phyloP scores from a whole-genome alignment of 495 filamentous ascomycete genomes.

The Aspergillus bridgeri region DNA sequence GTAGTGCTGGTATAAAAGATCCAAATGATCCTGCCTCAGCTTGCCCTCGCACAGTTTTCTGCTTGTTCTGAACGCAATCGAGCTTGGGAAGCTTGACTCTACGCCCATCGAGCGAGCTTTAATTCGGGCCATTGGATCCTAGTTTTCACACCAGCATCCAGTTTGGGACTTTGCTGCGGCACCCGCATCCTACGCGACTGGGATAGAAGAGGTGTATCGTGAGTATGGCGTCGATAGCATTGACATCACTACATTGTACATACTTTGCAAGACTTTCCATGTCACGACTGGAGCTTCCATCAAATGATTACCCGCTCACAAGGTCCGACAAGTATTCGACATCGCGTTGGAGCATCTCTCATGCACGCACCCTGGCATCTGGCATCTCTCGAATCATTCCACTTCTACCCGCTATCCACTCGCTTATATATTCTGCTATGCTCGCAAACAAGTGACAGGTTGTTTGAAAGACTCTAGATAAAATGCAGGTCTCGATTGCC shows the following conservation, averaged over 20 bases:
- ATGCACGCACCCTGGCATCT: conserved; percentile 50
- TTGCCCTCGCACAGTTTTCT: too few relatives aligned
- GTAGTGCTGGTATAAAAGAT: too few relatives aligned
- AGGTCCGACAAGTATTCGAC: conserved; percentile 53
- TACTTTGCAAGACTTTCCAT: conserved; percentile 61
- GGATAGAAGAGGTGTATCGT: conserved; percentile 53
- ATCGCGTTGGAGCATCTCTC: conserved; percentile 37
- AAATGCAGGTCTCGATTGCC: conserved; percentile 50
- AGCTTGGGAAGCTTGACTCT: conserved; percentile 13
- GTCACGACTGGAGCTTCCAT: conserved; percentile 49
- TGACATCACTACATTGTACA: conserved; percentile 55
- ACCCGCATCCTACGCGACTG: conserved; percentile 52
- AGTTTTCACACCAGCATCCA: conserved; percentile 41
- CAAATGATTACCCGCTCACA: conserved; percentile 48
- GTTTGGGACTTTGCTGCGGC: conserved; percentile 35
- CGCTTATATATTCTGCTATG: conserved; percentile 62
- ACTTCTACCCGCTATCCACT: conserved; percentile 60
- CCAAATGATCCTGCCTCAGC: too few relatives aligned
- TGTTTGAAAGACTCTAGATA: conserved; percentile 47
- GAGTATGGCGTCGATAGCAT: conserved; percentile 44
- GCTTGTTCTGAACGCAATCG: conserved; percentile 37
- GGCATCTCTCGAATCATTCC: conserved; percentile 65
- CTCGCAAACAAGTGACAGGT: conserved; percentile 52
- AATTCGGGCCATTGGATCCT: conserved; percentile 48
- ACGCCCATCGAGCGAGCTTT: conserved; percentile 49